These are phyloP conservation scores for Microbotryum saponariae DNA, from an alignment of 1,284 basidiomycete genomes.

Conservation along the genomic window DNA sequence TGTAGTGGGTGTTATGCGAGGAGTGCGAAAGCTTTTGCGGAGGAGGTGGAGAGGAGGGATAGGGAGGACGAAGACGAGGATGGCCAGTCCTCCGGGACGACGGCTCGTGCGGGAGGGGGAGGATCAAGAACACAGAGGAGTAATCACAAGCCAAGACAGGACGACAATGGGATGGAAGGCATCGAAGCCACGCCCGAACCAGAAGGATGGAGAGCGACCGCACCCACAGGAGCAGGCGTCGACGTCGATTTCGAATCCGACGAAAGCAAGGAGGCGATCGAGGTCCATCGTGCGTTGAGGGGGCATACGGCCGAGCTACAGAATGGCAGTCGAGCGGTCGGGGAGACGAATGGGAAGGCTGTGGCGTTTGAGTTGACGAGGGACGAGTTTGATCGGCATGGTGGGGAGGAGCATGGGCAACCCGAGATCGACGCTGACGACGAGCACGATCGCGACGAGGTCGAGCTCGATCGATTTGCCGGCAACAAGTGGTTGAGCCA, in stretches of 20 bases:
- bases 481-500: background rate
- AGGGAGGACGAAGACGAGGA: background rate
- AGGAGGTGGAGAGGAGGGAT: slow-evolving; percentile 48
- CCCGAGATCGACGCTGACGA: background rate
- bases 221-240: background rate
- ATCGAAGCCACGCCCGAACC: slow-evolving; percentile 28
- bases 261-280: no score
- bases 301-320: background rate
- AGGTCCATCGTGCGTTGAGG: background rate
- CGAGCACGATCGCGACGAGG: background rate
- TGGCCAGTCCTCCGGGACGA: background rate
- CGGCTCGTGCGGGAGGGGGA: background rate
- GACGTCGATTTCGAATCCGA: background rate
- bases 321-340: background rate
- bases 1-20: slow-evolving; percentile 62
- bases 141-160: background rate
- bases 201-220: background rate
- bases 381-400: background rate
- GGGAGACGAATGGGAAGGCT: background rate
- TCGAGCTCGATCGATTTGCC: background rate
- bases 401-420: no score
- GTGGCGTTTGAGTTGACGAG: slow-evolving; percentile 6
- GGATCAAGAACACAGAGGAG: background rate
- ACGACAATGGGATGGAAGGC: slow-evolving; percentile 20
- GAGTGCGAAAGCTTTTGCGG: slow-evolving; percentile 62